Conservation (phyloP, 805 yeast genomes). For the Kodamaea leandrae region DNA sequence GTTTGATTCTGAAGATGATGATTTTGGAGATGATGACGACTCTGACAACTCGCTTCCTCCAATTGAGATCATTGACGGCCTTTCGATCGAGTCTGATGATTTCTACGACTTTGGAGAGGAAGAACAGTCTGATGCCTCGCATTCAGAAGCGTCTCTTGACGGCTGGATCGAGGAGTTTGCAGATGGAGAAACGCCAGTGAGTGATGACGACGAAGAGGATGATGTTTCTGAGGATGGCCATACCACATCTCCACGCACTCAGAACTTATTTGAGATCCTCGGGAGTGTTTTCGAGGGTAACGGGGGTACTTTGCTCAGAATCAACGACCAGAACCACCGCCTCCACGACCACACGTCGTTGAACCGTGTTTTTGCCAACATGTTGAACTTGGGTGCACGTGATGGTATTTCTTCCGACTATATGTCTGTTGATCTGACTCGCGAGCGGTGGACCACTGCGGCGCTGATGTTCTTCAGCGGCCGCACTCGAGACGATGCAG, state of each 20-base stretch:
- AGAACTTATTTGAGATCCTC: constrained; percentile 6
- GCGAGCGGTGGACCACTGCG: constrained; percentile 57
- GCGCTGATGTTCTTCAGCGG: constrained; percentile 43
- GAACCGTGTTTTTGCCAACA: constrained; percentile 8
- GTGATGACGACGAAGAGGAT: constrained; percentile 16
- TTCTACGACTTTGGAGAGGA: constrained; percentile 21
- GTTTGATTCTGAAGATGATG: constrained; percentile 38
- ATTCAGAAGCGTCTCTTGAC: constrained; percentile 37
- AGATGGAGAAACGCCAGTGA: constrained; percentile 23
- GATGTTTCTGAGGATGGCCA: constrained; percentile 2
- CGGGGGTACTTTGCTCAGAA: constrained; percentile 16
- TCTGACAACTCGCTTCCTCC: constrained; percentile 23
- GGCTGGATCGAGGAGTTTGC: constrained; percentile 42
- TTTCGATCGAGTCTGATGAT: constrained; percentile 30
- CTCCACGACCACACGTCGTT: constrained; percentile 7
- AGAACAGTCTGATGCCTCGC: constrained; percentile 26
- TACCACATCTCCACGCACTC: background rate
- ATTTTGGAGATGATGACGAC: constrained; percentile 39
- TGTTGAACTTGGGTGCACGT: constrained; percentile 12
- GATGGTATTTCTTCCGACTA: constrained; percentile 10
- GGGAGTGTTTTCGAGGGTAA: constrained; percentile 13
- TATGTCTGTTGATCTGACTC: constrained; percentile 46
- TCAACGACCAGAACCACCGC: constrained; percentile 12
- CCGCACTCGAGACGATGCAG: constrained; percentile 27
- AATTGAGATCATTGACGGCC: constrained; percentile 35